Evolutionary conservation across 2,329 filamentous ascomycete genomes (phyloP).

Genomic region (Akanthomyces dipterigenus): DNA sequence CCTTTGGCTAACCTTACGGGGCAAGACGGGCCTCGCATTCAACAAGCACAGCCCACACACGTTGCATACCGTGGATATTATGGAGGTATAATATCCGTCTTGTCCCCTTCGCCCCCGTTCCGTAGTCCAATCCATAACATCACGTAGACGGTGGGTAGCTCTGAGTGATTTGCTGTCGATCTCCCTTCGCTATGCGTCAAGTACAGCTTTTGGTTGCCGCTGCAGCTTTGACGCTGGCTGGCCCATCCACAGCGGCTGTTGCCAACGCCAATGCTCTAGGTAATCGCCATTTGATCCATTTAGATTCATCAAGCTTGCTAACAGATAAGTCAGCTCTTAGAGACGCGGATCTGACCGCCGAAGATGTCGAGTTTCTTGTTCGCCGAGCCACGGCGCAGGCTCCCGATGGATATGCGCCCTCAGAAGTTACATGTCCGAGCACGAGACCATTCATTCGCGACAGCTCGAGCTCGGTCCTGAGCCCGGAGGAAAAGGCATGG

Average conservation of each 20-base stretch:
- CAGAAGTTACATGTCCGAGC: constrained; percentile 59
- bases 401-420: constrained; percentile 60
- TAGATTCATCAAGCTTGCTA: not conserved
- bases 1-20: not conserved
- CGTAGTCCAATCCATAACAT: not conserved
- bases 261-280: not conserved
- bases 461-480: constrained; percentile 54
- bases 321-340: not conserved
- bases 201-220: constrained; percentile 4
- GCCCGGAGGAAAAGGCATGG: constrained; percentile 67
- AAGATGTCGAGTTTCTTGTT: constrained; percentile 7
- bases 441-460: constrained; percentile 56
- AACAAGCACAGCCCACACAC: constrained; percentile 7
- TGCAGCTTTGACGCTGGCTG: not conserved
- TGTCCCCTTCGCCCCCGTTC: not conserved
- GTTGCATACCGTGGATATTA: not conserved
- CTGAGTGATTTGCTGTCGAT: not conserved
- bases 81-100: constrained; percentile 1
- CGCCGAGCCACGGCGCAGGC: constrained; percentile 17
- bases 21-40: not conserved
- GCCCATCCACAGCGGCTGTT: not conserved
- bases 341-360: not conserved
- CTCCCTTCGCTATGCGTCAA: constrained; percentile 3
- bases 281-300: not conserved
- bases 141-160: not conserved